These are phyloP conservation scores for Spinellus fusiger DNA, from an alignment of 192 early-diverging fungal genomes.

Conservation along the genomic window DNA sequence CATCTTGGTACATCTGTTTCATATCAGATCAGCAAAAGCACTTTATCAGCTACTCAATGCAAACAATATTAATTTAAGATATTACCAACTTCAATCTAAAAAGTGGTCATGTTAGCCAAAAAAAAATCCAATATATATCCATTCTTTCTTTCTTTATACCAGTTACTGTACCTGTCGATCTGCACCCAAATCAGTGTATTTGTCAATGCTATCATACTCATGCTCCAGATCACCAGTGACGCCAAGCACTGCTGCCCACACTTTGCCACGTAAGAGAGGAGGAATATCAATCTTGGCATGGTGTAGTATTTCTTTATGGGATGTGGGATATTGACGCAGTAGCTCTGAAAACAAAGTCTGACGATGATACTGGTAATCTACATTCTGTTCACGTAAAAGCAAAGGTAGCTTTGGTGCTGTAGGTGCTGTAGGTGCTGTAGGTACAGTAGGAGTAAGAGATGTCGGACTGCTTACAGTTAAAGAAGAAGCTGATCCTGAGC, in stretches of 20 bases:
- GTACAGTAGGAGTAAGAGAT: neutral
- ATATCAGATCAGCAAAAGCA: neutral
- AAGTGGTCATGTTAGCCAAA: neutral
- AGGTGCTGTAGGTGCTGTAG: too few species aligned
- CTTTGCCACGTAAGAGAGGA: slow-evolving; percentile 51
- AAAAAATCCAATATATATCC: neutral
- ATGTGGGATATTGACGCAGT: slow-evolving; percentile 52
- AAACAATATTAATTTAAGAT: neutral
- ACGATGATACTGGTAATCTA: slow-evolving; percentile 54
- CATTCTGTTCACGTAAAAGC: slow-evolving; percentile 49
- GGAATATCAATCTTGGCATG: slow-evolving; percentile 59
- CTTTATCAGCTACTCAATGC: neutral
- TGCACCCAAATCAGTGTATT: slow-evolving; percentile 41
- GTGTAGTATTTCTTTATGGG: slow-evolving; percentile 46
- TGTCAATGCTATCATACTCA: slow-evolving; percentile 47
- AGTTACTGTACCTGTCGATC: slow-evolving; percentile 49
- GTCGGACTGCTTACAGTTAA: slow-evolving; percentile 8
- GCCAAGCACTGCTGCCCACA: slow-evolving; percentile 63
- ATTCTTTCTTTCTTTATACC: neutral
- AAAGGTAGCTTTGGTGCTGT: slow-evolving; percentile 35
- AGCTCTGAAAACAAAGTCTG: slow-evolving; percentile 47
- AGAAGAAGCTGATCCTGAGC: slow-evolving; percentile 19
- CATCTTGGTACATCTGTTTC: slow-evolving; percentile 56
- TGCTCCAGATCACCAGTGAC: slow-evolving; percentile 49
- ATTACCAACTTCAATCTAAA: slow-evolving; percentile 28